phyloP scores from a whole-genome alignment of 2,329 filamentous ascomycete genomes.

The Diaporthe ampelina region DNA sequence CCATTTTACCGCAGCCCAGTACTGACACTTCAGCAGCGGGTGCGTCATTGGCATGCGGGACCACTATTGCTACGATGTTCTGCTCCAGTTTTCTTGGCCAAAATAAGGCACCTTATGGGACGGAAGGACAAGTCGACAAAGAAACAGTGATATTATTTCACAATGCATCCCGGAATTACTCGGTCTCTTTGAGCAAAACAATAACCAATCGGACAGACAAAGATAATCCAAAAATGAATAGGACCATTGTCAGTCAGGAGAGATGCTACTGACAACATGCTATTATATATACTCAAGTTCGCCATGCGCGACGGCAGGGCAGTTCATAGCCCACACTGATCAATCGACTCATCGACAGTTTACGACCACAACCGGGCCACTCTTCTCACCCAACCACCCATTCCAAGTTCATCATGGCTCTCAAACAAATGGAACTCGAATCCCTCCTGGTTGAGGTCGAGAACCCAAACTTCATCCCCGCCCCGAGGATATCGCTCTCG shows the following conservation, averaged over 20 bases:
- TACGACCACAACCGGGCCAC: not conserved
- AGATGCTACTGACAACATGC: not conserved
- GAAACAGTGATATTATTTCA: slow-evolving; percentile 1
- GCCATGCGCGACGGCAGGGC: not conserved
- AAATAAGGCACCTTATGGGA: not conserved
- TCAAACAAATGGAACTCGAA: slow-evolving; percentile 13
- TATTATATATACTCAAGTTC: not conserved
- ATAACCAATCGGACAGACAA: not conserved
- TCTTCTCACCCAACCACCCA: no score
- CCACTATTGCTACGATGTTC: not conserved
- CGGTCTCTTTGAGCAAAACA: not conserved
- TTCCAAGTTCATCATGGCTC: not conserved
- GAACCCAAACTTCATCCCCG: slow-evolving; percentile 34
- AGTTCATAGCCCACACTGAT: not conserved
- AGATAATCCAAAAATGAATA: not conserved
- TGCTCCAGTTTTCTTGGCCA: not conserved
- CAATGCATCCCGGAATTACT: not conserved
- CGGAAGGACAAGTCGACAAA: not conserved
- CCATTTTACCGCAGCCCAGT: not conserved
- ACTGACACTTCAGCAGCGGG: not conserved
- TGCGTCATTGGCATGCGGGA: not conserved
- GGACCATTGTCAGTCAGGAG: not conserved
- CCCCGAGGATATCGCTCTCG: slow-evolving; percentile 29
- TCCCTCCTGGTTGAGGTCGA: slow-evolving; percentile 25
- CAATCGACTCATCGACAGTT: not conserved